These are phyloP conservation scores for Suillus subaureus DNA, from an alignment of 768 basidiomycete genomes.

Conservation along the genomic window DNA sequence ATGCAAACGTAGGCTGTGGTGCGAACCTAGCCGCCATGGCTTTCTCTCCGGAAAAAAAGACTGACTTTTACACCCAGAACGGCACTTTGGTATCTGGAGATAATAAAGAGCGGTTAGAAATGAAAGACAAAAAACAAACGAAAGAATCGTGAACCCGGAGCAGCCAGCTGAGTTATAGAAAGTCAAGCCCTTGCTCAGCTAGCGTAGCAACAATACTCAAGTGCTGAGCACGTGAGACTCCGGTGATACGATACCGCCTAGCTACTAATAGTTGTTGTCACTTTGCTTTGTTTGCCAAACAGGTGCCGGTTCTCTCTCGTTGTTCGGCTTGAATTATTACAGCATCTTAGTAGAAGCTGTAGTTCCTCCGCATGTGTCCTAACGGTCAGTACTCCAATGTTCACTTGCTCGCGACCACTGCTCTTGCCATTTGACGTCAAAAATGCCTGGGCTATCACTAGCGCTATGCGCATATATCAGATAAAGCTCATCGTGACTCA, in stretches of 20 bases:
- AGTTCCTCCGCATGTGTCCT: not conserved
- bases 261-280: too few relatives aligned
- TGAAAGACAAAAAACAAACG: slow-evolving; percentile 18
- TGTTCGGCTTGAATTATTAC: not conserved
- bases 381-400: not conserved
- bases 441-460: not conserved
- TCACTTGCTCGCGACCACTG: not conserved
- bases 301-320: not conserved
- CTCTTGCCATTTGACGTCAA: not conserved
- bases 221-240: not conserved
- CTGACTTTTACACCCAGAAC: slow-evolving; percentile 2
- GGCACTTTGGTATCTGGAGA: slow-evolving; percentile 1
- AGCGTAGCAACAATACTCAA: not conserved
- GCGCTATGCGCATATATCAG: not conserved
- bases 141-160: slow-evolving; percentile 18
- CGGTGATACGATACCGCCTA: not conserved
- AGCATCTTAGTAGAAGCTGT: not conserved
- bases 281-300: slow-evolving; percentile 3
- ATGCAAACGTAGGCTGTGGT: slow-evolving; percentile 20
- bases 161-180: slow-evolving; percentile 19
- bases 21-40: slow-evolving; percentile 28
- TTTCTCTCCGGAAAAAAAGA: slow-evolving; percentile 2
- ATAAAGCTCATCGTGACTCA: not conserved
- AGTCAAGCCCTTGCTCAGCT: slow-evolving; percentile 1
- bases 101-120: slow-evolving; percentile 18